These are phyloP conservation scores for Linderina pennispora DNA, from an alignment of 192 early-diverging fungal species.

Conservation along the genomic window DNA sequence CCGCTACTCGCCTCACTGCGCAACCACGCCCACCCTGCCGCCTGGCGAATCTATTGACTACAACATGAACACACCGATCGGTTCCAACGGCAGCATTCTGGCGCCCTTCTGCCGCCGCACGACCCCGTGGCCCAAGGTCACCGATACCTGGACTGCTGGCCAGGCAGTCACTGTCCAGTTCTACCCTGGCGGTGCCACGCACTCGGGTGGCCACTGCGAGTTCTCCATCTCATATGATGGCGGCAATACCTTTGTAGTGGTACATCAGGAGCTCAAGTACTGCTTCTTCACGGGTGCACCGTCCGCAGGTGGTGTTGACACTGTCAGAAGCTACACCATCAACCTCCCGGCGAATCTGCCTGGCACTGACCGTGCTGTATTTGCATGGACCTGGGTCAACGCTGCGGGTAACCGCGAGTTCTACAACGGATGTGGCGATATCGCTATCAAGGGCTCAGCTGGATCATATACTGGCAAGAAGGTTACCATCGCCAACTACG, in stretches of 20 bases:
- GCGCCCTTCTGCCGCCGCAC: slow-evolving; percentile 31
- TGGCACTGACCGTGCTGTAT: slow-evolving; percentile 16
- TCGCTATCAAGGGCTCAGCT: slow-evolving; percentile 22
- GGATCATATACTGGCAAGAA: slow-evolving; percentile 23
- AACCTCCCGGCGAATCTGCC: slow-evolving; percentile 18
- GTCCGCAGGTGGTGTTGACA: slow-evolving; percentile 2
- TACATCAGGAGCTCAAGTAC: slow-evolving; percentile 22
- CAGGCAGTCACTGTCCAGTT: slow-evolving; percentile 23
- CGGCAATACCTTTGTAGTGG: slow-evolving; percentile 29
- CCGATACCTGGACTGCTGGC: slow-evolving; percentile 33
- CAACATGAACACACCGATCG: slow-evolving; percentile 32
- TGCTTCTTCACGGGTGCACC: slow-evolving; percentile 14
- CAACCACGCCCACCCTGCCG: neutral
- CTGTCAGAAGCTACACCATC: slow-evolving; percentile 17
- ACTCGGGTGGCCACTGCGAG: slow-evolving; percentile 48
- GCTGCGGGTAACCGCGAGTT: slow-evolving; percentile 60
- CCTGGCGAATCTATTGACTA: slow-evolving; percentile 18
- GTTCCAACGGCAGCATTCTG: slow-evolving; percentile 6
- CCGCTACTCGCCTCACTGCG: slow-evolving; percentile 8
- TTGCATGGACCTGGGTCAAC: slow-evolving; percentile 66
- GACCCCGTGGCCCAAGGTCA: slow-evolving; percentile 6
- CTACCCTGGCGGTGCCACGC: slow-evolving; percentile 26
- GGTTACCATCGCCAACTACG: slow-evolving; percentile 49
- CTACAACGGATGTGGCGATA: slow-evolving; percentile 59
- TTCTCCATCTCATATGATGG: slow-evolving; percentile 46